A percentile compares a stretch with the other conserved stretches of the same genome.
Conservation (phyloP, 2,329 filamentous ascomycete genomes). For the Colletotrichum lindemuthianum region DNA sequence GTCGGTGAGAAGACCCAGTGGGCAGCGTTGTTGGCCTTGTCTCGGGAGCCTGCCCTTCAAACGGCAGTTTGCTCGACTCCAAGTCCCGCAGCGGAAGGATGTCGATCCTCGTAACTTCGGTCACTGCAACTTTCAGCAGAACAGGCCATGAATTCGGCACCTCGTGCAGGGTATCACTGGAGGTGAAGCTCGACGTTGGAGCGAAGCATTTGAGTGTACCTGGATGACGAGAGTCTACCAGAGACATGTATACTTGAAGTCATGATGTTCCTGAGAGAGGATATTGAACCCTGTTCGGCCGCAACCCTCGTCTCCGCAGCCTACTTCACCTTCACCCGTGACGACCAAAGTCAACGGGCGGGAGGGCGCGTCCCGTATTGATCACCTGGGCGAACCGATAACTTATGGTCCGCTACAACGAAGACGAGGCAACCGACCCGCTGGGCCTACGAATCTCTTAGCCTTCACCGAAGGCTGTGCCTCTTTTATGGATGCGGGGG, state of each 20-base stretch:
- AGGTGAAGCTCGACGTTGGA: too few relatives aligned
- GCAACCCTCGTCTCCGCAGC: conserved; percentile 13
- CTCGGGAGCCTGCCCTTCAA: conserved; percentile 24
- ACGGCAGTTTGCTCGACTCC: conserved; percentile 4
- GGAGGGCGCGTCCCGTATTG: conserved; percentile 18
- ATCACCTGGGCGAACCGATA: conserved; percentile 17
- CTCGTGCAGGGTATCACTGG: too few relatives aligned
- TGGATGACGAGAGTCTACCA: too few relatives aligned
- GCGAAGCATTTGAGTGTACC: too few relatives aligned
- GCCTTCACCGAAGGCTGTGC: conserved; percentile 27
- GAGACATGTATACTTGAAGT: background rate
- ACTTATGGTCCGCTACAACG: conserved; percentile 6
- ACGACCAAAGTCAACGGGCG: conserved; percentile 13
- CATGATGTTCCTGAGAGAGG: background rate
- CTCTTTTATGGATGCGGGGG: conserved; percentile 13
- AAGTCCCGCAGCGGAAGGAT: background rate
- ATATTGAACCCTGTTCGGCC: background rate
- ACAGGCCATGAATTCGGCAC: background rate
- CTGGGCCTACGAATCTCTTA: background rate
- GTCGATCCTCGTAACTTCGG: too few relatives aligned
- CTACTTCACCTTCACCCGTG: background rate
- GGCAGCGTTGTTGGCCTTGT: conserved; percentile 24
- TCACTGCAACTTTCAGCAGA: background rate
- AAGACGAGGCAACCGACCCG: conserved; percentile 21
- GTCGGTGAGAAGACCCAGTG: conserved; percentile 29